Base-by-base conservation (phyloP, 2,329 filamentous ascomycete species). In the Ampelomyces quisqualis region DNA sequence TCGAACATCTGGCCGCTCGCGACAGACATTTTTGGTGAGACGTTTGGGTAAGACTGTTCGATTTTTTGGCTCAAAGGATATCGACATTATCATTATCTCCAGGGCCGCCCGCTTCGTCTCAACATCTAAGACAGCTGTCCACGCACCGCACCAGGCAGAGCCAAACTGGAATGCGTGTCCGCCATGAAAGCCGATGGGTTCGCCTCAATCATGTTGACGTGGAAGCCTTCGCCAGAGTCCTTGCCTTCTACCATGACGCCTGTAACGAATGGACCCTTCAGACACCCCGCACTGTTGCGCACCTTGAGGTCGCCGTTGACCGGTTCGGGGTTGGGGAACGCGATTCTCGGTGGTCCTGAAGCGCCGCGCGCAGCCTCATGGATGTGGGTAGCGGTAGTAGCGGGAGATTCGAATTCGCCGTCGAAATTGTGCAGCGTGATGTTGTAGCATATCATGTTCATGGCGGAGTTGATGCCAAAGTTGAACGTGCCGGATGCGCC, bases 351-450 rank as follows among this genome's bases (percentile, higher is more conserved):
- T 19, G 77, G 76, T 5, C 78, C 77, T 14, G 70, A 60, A 27
- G 60, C 65, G 43, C 76, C 77, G 29, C 57, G 63, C 6, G 60
- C 59, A 5, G 68, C 76, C 56, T 80, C 65, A 62, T 80, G 77
- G 51, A 81, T 76, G 58, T 80, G 78, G 1, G 77, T 81, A 9
- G 77, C 76, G 2, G 77, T 78, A 19, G 56, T 57, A 24, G 78
- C 78, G 0, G 72, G 71, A 2, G 76, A 79, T 49, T 73, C 58
- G 59, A 77, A 80, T 2, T 75, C 68, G 40, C 77, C 77, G 20
- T 66, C 64, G 67, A 80, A 75, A 49, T 68, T 69, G 40, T 68
- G 55, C 30, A 80, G 64, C 22, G 70, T 76, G 60, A 80, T 79
- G 65, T 79, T 74, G 60, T 69, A 72, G 62, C 70, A 73, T 57